phyloP scores from a whole-genome alignment of 306 rosid species.

The Boehmeria nivea region DNA sequence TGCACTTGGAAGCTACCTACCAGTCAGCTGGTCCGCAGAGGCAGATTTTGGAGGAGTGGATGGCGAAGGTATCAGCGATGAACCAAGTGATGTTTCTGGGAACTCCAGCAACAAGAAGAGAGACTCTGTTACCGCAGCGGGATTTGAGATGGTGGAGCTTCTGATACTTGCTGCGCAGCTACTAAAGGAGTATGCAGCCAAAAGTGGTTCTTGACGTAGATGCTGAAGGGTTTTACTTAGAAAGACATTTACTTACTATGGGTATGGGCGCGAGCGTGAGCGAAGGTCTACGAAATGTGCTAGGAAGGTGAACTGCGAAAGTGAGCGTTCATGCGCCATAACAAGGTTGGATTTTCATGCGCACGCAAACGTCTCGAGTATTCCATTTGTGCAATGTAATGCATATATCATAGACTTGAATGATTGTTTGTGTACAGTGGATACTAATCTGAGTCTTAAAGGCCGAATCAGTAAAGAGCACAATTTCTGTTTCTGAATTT shows the following conservation, averaged over 20 bases:
- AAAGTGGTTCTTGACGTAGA: constrained; percentile 19
- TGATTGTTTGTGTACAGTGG: no score
- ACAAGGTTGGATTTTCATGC: no score
- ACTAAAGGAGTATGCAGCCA: constrained; percentile 38
- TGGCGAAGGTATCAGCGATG: constrained; percentile 28
- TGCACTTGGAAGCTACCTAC: constrained; percentile 91
- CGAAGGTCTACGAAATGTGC: no score
- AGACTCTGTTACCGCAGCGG: constrained; percentile 73
- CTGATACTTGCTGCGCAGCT: constrained; percentile 63
- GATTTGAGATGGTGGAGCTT: constrained; percentile 97
- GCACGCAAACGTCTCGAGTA: no score
- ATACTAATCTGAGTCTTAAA: no score
- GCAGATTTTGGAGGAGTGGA: constrained; percentile 32
- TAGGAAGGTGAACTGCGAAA: no score
- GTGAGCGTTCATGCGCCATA: no score
- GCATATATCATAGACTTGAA: neutral
- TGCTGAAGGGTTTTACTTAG: no score
- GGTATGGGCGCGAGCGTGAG: no score
- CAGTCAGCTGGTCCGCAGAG: constrained; percentile 80
- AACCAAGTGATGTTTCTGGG: constrained; percentile 24
- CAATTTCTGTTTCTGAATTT: no score
- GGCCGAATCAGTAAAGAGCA: no score
- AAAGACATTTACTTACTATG: no score
- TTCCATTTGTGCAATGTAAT: neutral
- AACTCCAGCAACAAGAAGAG: constrained; percentile 65